Evolutionary conservation across 495 filamentous ascomycete genomes (phyloP).

Genomic region (Aspergillus homomorphus): DNA sequence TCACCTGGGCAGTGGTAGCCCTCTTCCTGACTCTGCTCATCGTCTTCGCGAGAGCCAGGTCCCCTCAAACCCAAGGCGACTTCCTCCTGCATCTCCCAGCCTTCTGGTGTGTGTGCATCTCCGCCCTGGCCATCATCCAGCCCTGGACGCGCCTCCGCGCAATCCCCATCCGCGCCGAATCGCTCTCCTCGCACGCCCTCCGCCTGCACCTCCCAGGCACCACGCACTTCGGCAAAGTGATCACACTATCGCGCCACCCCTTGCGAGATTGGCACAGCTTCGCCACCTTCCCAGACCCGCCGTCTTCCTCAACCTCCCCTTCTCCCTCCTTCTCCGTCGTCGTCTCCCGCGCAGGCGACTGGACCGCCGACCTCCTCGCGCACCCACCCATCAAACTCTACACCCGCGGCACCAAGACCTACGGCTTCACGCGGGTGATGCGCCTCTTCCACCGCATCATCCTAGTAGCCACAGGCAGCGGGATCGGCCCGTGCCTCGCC

Average conservation of each 20-base stretch:
- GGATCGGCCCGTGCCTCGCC: constrained; percentile 63
- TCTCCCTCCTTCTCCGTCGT: constrained; percentile 59
- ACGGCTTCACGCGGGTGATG: constrained; percentile 70
- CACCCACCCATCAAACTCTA: constrained; percentile 52
- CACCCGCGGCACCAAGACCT: constrained; percentile 51
- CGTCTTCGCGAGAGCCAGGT: constrained; percentile 28
- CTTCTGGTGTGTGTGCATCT: constrained; percentile 42
- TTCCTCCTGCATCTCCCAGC: constrained; percentile 40
- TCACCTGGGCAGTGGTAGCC: constrained; percentile 48
- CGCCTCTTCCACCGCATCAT: constrained; percentile 65
- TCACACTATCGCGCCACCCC: constrained; percentile 49
- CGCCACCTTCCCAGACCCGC: constrained; percentile 61
- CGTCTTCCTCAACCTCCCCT: background rate
- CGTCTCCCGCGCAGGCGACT: constrained; percentile 81
- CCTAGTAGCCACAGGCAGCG: constrained; percentile 76
- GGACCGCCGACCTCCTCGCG: constrained; percentile 64
- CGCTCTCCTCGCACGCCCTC: constrained; percentile 65
- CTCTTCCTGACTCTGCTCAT: constrained; percentile 46
- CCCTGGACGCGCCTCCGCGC: constrained; percentile 46
- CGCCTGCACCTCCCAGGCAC: constrained; percentile 65
- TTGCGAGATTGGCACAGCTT: constrained; percentile 81
- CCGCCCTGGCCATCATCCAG: constrained; percentile 37
- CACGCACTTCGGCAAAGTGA: constrained; percentile 42
- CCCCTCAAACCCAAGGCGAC: constrained; percentile 23
- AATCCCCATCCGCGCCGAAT: constrained; percentile 56